Evolutionary conservation across 1,139 yeast genomes (phyloP).

Genomic region (Kodamaea derodonti): DNA sequence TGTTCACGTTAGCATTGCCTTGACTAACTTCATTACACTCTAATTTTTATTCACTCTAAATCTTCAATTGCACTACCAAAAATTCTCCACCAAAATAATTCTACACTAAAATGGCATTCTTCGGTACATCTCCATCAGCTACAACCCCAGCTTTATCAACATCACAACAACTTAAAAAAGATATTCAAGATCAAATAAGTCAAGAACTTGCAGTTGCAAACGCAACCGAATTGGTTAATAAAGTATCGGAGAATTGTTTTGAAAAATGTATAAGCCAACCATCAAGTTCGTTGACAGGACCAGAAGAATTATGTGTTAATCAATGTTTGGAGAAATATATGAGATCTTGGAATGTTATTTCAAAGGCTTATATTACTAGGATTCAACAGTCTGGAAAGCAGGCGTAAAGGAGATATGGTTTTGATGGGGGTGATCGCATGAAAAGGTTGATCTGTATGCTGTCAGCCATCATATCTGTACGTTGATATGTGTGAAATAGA

Average conservation of each 20-base stretch:
- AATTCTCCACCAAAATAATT: too few relatives aligned
- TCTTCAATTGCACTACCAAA: too few relatives aligned
- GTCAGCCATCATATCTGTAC: too few relatives aligned
- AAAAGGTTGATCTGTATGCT: too few relatives aligned
- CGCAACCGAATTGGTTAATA: slow-evolving; percentile 82
- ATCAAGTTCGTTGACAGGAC: slow-evolving; percentile 33
- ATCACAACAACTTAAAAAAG: slow-evolving; percentile 42
- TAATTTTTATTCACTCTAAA: too few relatives aligned
- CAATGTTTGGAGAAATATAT: slow-evolving; percentile 84
- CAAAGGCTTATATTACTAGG: slow-evolving; percentile 70
- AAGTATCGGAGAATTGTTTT: slow-evolving; percentile 86
- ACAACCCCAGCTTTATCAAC: slow-evolving; percentile 16
- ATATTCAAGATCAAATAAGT: slow-evolving; percentile 67
- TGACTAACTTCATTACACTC: too few relatives aligned
- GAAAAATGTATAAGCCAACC: slow-evolving; percentile 67
- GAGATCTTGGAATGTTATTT: slow-evolving; percentile 86
- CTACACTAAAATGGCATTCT: slow-evolving; percentile 39
- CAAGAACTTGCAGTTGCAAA: slow-evolving; percentile 86
- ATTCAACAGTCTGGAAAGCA: slow-evolving; percentile 46
- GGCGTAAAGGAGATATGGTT: too few relatives aligned
- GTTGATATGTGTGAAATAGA: too few relatives aligned
- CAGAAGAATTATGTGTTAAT: slow-evolving; percentile 52
- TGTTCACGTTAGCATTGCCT: too few relatives aligned
- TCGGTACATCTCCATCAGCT: slow-evolving; percentile 23
- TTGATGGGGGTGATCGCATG: too few relatives aligned